Conservation (phyloP, 306 rosid genomes). For the Mimosa pudica region DNA sequence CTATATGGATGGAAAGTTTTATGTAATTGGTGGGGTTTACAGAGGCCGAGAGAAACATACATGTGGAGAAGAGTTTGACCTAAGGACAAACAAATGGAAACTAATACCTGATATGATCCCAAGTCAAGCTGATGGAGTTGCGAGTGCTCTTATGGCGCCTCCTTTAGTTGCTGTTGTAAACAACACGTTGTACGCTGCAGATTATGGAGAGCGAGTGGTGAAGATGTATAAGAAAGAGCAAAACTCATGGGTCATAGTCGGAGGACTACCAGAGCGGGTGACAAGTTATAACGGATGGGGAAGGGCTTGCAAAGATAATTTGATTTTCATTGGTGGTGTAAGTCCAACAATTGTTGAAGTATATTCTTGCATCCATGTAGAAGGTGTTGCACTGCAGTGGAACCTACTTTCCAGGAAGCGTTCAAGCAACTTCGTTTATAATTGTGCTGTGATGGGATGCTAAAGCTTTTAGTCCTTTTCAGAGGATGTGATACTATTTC, state of each 20-base stretch:
- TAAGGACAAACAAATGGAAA: slow-evolving; percentile 55
- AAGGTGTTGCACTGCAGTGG: slow-evolving; percentile 37
- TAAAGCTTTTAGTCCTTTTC: slow-evolving; percentile 24
- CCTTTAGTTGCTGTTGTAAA: no score
- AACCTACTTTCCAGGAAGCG: slow-evolving; percentile 56
- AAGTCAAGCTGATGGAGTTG: slow-evolving; percentile 45
- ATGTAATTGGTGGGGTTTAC: slow-evolving; percentile 71
- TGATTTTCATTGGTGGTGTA: slow-evolving; percentile 66
- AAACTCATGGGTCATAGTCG: slow-evolving; percentile 46
- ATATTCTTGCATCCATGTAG: slow-evolving; percentile 57
- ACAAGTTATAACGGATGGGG: slow-evolving; percentile 69
- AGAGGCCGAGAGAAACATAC: slow-evolving; percentile 41
- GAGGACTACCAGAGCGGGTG: slow-evolving; percentile 62
- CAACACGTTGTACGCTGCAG: no score
- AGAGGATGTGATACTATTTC: no score
- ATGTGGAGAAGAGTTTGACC: slow-evolving; percentile 70
- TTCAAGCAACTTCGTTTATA: slow-evolving; percentile 66
- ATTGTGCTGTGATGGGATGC: slow-evolving; percentile 82
- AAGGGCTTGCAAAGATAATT: slow-evolving; percentile 62
- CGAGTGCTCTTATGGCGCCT: slow-evolving; percentile 25
- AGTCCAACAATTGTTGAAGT: slow-evolving; percentile 53
- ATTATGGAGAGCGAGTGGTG: no score
- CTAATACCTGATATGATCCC: slow-evolving; percentile 77
- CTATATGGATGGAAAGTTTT: slow-evolving; percentile 64
- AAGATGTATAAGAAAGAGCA: no score